Conservation (phyloP, 768 basidiomycete genomes). For the Pleurotus sapidus region DNA sequence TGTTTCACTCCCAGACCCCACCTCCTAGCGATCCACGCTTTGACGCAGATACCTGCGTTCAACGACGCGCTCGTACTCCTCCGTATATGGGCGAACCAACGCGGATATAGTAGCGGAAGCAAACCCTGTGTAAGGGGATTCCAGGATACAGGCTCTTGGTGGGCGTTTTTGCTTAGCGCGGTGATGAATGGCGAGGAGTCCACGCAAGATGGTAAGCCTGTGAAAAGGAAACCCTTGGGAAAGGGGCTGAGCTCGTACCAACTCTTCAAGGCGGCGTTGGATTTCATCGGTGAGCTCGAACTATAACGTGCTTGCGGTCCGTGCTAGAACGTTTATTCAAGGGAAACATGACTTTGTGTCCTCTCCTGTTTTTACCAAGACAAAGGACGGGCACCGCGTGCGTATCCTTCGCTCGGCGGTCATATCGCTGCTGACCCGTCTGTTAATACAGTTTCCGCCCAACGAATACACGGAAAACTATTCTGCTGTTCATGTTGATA, state of each 20-base stretch:
- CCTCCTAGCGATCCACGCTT: slow-evolving; percentile 50
- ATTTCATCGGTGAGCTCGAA: slow-evolving; percentile 67
- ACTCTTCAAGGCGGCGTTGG: slow-evolving; percentile 79
- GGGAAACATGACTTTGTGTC: slow-evolving; percentile 69
- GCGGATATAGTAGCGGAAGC: slow-evolving; percentile 67
- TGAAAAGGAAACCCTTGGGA: slow-evolving; percentile 60
- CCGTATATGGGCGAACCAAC: slow-evolving; percentile 86
- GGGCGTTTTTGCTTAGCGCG: slow-evolving; percentile 60
- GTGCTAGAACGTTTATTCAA: slow-evolving; percentile 21
- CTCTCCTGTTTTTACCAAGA: slow-evolving; percentile 58
- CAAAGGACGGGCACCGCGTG: slow-evolving; percentile 52
- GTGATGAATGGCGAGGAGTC: slow-evolving; percentile 69
- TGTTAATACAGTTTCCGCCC: slow-evolving; percentile 44
- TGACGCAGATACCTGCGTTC: slow-evolving; percentile 62
- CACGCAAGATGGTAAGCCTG: slow-evolving; percentile 23
- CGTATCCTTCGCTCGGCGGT: slow-evolving; percentile 12
- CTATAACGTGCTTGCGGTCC: neutral
- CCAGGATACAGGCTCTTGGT: slow-evolving; percentile 64
- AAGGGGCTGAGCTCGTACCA: slow-evolving; percentile 88
- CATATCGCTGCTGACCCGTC: slow-evolving; percentile 2
- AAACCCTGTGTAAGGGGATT: slow-evolving; percentile 62
- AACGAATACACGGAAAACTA: slow-evolving; percentile 52
- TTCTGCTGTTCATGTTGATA: slow-evolving; percentile 72
- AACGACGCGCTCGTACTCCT: slow-evolving; percentile 74
- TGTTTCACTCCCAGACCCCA: slow-evolving; percentile 45